Evolutionary conservation across 2,329 filamentous ascomycete species (phyloP).

Genomic region (Diaporthe amygdali): DNA sequence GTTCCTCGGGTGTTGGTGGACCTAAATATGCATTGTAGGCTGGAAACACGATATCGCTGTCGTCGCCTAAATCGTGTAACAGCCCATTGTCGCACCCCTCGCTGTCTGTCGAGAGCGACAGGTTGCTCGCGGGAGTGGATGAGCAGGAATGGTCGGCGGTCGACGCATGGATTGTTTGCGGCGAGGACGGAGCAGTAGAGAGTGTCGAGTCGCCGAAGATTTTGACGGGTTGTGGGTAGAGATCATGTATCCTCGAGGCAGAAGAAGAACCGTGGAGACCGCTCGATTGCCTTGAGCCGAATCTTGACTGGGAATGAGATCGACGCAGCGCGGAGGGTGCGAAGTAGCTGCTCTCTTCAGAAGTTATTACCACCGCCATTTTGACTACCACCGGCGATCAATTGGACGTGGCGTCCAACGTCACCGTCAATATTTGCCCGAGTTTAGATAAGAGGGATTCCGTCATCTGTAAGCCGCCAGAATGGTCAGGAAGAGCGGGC

Average conservation of each 20-base stretch:
- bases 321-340: constrained; percentile 58
- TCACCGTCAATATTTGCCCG: constrained; percentile 33
- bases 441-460: constrained; percentile 8
- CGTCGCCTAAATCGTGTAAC: constrained; percentile 45
- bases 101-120: constrained; percentile 55
- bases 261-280: constrained; percentile 52
- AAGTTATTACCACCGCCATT: constrained; percentile 63
- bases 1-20: constrained; percentile 46
- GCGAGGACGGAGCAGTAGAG: constrained; percentile 63
- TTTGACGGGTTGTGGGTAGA: constrained; percentile 49
- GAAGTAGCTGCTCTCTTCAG: constrained; percentile 65
- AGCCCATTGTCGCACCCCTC: constrained; percentile 57
- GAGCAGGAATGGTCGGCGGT: constrained; percentile 62
- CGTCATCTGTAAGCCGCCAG: constrained; percentile 31
- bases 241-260: constrained; percentile 50
- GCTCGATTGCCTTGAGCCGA: constrained; percentile 46
- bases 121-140: constrained; percentile 68
- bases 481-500: constrained; percentile 13
- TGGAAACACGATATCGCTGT: constrained; percentile 40
- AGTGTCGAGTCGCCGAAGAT: constrained; percentile 51
- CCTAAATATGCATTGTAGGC: constrained; percentile 19
- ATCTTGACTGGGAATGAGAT: constrained; percentile 66
- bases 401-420: constrained; percentile 31
- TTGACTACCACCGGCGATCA: constrained; percentile 30
- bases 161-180: constrained; percentile 55